A percentile compares a stretch with the other conserved stretches of the same genome.
Conservation (phyloP, 2,329 filamentous ascomycete species). For the Calonectria naviculata region DNA sequence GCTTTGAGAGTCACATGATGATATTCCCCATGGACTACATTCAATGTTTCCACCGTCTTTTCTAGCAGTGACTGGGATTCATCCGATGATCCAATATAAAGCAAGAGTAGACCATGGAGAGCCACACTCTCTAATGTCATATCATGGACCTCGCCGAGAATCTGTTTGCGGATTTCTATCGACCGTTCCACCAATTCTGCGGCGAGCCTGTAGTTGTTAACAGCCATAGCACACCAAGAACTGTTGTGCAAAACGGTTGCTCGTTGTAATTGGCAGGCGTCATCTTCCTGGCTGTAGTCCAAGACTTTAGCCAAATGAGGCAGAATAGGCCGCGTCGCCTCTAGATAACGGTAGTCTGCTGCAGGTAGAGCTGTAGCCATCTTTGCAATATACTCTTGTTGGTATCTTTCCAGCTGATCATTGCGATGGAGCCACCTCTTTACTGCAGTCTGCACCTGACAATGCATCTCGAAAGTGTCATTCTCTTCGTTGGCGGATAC, state of each 20-base stretch:
- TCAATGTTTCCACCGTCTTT: neutral
- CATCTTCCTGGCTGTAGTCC: neutral
- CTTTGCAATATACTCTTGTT: conserved; percentile 7
- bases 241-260: conserved; percentile 6
- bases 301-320: neutral
- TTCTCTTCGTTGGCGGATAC: neutral
- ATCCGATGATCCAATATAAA: neutral
- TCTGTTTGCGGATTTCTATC: neutral
- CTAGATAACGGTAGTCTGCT: neutral
- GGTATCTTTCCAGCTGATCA: neutral
- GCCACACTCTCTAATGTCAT: neutral
- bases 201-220: neutral
- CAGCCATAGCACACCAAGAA: neutral
- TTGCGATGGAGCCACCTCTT: neutral
- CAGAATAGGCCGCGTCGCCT: neutral
- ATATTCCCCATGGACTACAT: neutral
- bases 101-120: neutral
- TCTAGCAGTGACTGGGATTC: neutral
- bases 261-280: conserved; percentile 2
- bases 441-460: neutral
- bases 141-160: neutral
- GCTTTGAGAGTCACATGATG: neutral
- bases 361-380: neutral
- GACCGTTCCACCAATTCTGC: neutral
- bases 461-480: neutral